Conservation (phyloP, 1,284 basidiomycete species). For the Ceratobasidium sp. region DNA sequence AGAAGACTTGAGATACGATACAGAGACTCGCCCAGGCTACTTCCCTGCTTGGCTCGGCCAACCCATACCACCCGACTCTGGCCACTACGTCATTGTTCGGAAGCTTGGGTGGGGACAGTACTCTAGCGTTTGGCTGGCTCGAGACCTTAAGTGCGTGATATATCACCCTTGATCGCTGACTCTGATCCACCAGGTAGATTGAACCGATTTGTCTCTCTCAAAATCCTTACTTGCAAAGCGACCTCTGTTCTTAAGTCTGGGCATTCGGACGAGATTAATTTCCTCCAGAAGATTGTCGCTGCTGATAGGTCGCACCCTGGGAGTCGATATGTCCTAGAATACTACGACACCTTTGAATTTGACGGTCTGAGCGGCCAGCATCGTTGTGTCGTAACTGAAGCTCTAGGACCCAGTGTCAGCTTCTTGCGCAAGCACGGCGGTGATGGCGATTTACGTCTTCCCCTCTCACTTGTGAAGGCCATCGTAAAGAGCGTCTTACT, state of each 20-base stretch:
- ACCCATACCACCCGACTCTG: conserved; percentile 61
- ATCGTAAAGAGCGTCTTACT: conserved; percentile 65
- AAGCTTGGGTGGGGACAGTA: conserved; percentile 97
- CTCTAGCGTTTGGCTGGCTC: conserved; percentile 92
- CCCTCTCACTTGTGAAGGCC: conserved; percentile 63
- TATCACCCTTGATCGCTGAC: not conserved
- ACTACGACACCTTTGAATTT: conserved; percentile 14
- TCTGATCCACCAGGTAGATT: not conserved
- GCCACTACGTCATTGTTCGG: conserved; percentile 86
- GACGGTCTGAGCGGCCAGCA: conserved; percentile 57
- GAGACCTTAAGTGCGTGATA: conserved; percentile 73
- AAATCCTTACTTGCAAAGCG: conserved; percentile 17
- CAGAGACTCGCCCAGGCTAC: not conserved
- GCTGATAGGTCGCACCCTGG: conserved; percentile 1
- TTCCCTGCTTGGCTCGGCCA: conserved; percentile 20
- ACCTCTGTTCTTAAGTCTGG: conserved; percentile 2
- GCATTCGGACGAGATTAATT: conserved; percentile 7
- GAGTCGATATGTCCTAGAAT: conserved; percentile 3
- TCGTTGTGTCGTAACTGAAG: conserved; percentile 67
- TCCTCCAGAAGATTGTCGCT: conserved; percentile 1
- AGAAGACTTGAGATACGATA: conserved; percentile 1
- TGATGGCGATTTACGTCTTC: conserved; percentile 61
- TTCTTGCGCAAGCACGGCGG: conserved; percentile 61
- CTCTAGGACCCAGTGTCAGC: conserved; percentile 63
- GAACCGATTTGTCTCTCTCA: conserved; percentile 4